Evolutionary conservation across 768 basidiomycete genomes (phyloP).

Genomic region (Pisolithus marmoratus): DNA sequence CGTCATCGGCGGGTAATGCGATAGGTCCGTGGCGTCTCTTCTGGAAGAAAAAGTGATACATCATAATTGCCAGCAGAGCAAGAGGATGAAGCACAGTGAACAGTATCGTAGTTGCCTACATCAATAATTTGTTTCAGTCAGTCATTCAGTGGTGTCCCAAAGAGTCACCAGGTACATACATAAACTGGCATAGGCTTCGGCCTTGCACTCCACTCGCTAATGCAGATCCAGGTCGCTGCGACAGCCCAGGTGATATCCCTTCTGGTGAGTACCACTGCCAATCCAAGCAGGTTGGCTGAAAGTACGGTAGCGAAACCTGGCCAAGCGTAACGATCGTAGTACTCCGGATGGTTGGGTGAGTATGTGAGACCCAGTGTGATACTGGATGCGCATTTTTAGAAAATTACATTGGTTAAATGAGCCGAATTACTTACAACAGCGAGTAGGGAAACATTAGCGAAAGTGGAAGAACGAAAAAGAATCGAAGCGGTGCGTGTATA

Average conservation of each 20-base stretch:
- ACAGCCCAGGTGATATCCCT: slow-evolving; percentile 72
- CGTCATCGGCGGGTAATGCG: slow-evolving; percentile 38
- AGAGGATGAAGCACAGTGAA: slow-evolving; percentile 69
- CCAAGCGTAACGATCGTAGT: slow-evolving; percentile 61
- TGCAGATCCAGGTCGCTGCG: slow-evolving; percentile 68
- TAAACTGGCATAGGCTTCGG: slow-evolving; percentile 64
- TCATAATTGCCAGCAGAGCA: slow-evolving; percentile 39
- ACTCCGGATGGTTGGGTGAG: slow-evolving; percentile 40
- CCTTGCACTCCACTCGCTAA: slow-evolving; percentile 53
- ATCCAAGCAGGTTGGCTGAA: slow-evolving; percentile 53
- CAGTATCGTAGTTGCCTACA: slow-evolving; percentile 51
- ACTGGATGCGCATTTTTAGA: slow-evolving; percentile 29
- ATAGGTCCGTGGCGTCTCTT: slow-evolving; percentile 32
- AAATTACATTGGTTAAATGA: neutral
- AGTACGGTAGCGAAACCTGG: slow-evolving; percentile 67
- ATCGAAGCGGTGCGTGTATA: slow-evolving; percentile 82
- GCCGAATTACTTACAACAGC: slow-evolving; percentile 39
- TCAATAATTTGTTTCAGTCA: neutral
- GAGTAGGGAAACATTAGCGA: slow-evolving; percentile 46
- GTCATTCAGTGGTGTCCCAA: neutral
- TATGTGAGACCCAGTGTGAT: slow-evolving; percentile 65
- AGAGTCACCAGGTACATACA: slow-evolving; percentile 35
- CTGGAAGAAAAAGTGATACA: slow-evolving; percentile 29
- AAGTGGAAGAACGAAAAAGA: slow-evolving; percentile 53
- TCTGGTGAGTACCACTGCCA: slow-evolving; percentile 50